phyloP scores from a whole-genome alignment of 2,329 filamentous ascomycete species.

The Penicillium sp. region DNA sequence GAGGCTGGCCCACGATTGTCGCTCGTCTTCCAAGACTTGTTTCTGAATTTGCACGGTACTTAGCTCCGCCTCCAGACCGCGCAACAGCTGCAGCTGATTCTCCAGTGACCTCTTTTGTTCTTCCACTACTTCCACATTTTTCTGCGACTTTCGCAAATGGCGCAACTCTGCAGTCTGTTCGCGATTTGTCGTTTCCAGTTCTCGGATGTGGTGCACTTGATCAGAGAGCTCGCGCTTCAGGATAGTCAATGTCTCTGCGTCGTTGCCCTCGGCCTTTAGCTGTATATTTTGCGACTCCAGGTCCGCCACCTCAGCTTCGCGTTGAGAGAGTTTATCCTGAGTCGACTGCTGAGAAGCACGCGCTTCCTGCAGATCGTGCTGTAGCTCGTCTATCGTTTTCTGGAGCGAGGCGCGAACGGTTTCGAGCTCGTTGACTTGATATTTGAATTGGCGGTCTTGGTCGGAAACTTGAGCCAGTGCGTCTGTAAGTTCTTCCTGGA shows the following conservation, averaged over 20 bases:
- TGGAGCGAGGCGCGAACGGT: conserved; percentile 55
- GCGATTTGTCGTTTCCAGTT: conserved; percentile 71
- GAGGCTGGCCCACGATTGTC: conserved; percentile 78
- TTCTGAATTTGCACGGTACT: conserved; percentile 74
- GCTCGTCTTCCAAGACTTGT: conserved; percentile 83
- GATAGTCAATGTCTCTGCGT: conserved; percentile 75
- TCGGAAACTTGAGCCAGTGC: conserved; percentile 67
- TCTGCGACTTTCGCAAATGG: conserved; percentile 71
- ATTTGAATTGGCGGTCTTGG: conserved; percentile 59
- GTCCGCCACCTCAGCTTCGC: conserved; percentile 63
- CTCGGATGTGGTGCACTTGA: conserved; percentile 85
- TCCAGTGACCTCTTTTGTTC: conserved; percentile 87
- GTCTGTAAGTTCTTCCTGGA: conserved; percentile 80
- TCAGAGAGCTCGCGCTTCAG: conserved; percentile 85
- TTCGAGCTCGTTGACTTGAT: conserved; percentile 56
- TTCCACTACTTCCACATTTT: conserved; percentile 87
- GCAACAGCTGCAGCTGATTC: conserved; percentile 67
- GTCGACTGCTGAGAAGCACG: conserved; percentile 51
- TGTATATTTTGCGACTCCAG: conserved; percentile 79
- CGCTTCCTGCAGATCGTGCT: conserved; percentile 51
- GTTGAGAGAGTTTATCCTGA: conserved; percentile 62
- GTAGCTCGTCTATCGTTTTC: conserved; percentile 47
- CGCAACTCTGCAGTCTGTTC: conserved; percentile 76
- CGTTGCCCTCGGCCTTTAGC: conserved; percentile 78
- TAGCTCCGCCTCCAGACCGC: conserved; percentile 68